phyloP scores from a whole-genome alignment of 106 monocot species.

The Dendrobium huoshanense region DNA sequence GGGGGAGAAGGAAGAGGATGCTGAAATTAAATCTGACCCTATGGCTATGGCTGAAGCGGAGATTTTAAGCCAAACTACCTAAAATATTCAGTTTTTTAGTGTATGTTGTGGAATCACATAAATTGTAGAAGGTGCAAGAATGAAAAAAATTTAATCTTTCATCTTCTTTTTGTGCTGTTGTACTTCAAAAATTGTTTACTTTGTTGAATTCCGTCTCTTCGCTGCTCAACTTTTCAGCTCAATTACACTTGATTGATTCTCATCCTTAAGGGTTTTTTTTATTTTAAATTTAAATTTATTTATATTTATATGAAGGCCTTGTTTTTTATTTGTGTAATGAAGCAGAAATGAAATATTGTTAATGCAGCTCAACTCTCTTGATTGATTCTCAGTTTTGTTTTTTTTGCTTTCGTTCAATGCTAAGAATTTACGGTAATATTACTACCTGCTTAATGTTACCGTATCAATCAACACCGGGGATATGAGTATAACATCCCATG shows the following conservation, averaged over 20 bases:
- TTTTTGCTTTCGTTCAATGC: no score
- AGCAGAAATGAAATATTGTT: no score
- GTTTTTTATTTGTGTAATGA: no score
- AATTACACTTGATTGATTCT: no score
- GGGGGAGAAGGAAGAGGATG: conserved; percentile 86
- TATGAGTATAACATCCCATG: no score
- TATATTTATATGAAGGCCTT: not conserved
- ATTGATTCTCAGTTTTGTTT: no score
- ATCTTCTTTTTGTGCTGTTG: not conserved
- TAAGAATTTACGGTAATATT: no score
- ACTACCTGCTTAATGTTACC: no score
- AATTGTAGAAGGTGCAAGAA: not conserved
- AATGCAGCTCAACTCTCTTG: no score
- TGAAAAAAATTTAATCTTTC: not conserved
- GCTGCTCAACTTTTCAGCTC: no score
- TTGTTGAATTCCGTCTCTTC: no score
- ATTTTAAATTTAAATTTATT: not conserved
- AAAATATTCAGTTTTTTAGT: not conserved
- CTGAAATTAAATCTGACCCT: conserved; percentile 42
- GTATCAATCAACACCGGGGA: no score
- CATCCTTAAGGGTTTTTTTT: not conserved
- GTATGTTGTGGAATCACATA: not conserved
- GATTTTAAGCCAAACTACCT: conserved; percentile 15
- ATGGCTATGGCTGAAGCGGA: conserved; percentile 76
- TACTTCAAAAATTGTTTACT: not conserved